These are phyloP conservation scores for Colletotrichum cereale DNA, from an alignment of 2,329 filamentous ascomycete genomes.

Conservation along the genomic window DNA sequence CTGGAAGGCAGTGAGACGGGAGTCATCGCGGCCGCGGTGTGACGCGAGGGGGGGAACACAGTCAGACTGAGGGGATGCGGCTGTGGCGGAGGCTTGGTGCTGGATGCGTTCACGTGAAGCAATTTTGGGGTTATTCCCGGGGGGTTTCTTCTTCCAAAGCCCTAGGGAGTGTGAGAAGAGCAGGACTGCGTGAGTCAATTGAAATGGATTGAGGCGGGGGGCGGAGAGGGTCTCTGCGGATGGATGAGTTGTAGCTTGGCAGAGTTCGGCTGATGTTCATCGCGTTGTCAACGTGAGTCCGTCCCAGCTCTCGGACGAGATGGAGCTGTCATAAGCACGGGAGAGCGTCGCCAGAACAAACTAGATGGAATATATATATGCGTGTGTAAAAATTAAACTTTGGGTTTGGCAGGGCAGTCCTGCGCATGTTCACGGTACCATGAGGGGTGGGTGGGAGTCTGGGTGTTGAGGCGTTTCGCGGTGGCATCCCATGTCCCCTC, in stretches of 20 bases:
- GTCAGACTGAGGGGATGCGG: slow-evolving; percentile 17
- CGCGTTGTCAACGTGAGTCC: background rate
- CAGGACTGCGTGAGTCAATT: background rate
- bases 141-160: background rate
- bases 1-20: background rate
- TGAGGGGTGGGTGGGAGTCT: too few species aligned
- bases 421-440: background rate
- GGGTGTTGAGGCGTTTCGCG: too few species aligned
- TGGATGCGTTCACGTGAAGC: background rate
- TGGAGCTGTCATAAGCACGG: too few species aligned
- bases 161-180: background rate
- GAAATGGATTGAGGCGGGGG: background rate
- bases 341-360: background rate
- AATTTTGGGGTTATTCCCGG: too few species aligned
- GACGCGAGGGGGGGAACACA: background rate
- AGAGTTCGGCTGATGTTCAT: slow-evolving; percentile 16
- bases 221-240: background rate
- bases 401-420: background rate
- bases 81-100: slow-evolving; percentile 16
- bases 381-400: background rate
- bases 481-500: background rate
- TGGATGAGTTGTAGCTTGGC: background rate
- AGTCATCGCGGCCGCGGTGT: background rate
- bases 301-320: slow-evolving; percentile 9
- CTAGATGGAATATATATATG: background rate